Percentiles rank a stretch among this genome's conserved stretches.
Conservation (phyloP, 495 filamentous ascomycete genomes). For the Talaromyces nanjingensis region DNA sequence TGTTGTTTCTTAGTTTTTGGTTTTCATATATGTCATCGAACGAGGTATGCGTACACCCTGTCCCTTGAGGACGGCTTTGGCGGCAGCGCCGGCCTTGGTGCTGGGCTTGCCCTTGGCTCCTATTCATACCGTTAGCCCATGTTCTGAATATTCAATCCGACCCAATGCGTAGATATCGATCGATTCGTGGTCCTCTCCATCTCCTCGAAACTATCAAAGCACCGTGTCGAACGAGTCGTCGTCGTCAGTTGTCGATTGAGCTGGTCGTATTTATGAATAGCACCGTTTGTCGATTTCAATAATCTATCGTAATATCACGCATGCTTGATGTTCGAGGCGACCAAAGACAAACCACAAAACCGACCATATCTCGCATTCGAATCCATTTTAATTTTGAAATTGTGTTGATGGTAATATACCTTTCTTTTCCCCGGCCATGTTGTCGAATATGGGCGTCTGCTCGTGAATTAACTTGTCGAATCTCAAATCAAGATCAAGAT, state of each 20-base stretch:
- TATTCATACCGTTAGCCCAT: constrained; percentile 24
- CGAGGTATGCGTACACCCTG: no score
- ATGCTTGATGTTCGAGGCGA: constrained; percentile 6
- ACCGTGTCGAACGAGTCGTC: background rate
- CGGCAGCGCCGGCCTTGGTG: constrained; percentile 79
- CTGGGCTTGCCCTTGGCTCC: constrained; percentile 64
- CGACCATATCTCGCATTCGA: background rate
- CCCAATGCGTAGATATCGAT: background rate
- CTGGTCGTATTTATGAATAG: background rate
- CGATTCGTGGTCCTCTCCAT: background rate
- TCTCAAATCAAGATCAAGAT: constrained; percentile 5
- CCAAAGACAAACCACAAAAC: background rate
- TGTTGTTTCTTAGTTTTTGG: constrained; percentile 44
- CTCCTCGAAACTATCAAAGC: constrained; percentile 3
- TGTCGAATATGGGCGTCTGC: constrained; percentile 42
- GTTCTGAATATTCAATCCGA: background rate
- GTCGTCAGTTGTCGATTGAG: background rate
- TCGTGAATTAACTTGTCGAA: constrained; percentile 27
- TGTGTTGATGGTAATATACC: background rate
- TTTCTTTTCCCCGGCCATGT: constrained; percentile 48
- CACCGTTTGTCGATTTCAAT: background rate
- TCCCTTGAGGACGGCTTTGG: constrained; percentile 88
- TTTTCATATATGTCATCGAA: no score
- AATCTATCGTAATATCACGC: background rate
- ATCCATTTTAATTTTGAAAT: background rate